phyloP scores from a whole-genome alignment of 495 filamentous ascomycete species.

The Bacidia rubella region DNA sequence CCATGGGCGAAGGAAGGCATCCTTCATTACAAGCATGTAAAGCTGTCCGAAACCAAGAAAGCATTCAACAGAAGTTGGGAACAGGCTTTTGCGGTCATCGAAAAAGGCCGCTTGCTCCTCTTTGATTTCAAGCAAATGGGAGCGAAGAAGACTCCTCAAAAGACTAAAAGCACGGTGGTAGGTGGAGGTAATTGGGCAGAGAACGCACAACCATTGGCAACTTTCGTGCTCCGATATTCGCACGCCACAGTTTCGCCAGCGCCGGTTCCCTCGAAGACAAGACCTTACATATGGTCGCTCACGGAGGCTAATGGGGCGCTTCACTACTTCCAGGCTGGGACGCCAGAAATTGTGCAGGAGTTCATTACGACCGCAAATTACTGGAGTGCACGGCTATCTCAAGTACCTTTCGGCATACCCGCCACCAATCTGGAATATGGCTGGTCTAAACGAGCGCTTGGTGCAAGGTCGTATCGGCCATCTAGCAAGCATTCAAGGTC shows the following conservation, averaged over 20 bases:
- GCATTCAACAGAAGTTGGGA: conserved; percentile 88
- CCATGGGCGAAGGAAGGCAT: conserved; percentile 98
- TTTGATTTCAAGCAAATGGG: conserved; percentile 70
- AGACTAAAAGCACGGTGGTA: conserved; percentile 58
- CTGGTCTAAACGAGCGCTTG: conserved; percentile 50
- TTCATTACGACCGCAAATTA: conserved; percentile 95
- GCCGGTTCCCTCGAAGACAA: conserved; percentile 80
- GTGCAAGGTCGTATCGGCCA: not conserved
- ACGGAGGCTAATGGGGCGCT: conserved; percentile 84
- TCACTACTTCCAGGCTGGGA: conserved; percentile 95
- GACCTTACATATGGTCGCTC: conserved; percentile 92
- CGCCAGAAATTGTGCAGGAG: conserved; percentile 84
- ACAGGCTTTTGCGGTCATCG: conserved; percentile 94
- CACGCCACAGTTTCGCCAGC: conserved; percentile 82
- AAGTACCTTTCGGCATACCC: conserved; percentile 79
- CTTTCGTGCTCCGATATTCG: conserved; percentile 81
- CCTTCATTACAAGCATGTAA: conserved; percentile 89
- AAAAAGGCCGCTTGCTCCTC: conserved; percentile 87
- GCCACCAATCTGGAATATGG: conserved; percentile 97
- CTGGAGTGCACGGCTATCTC: conserved; percentile 88
- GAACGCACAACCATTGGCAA: conserved; percentile 74
- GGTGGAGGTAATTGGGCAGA: conserved; percentile 96
- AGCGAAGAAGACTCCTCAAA: conserved; percentile 58
- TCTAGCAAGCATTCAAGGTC: not conserved
- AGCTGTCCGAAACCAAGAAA: conserved; percentile 77